phyloP scores from a whole-genome alignment of 768 basidiomycete species.

The Termitomyces sp. region DNA sequence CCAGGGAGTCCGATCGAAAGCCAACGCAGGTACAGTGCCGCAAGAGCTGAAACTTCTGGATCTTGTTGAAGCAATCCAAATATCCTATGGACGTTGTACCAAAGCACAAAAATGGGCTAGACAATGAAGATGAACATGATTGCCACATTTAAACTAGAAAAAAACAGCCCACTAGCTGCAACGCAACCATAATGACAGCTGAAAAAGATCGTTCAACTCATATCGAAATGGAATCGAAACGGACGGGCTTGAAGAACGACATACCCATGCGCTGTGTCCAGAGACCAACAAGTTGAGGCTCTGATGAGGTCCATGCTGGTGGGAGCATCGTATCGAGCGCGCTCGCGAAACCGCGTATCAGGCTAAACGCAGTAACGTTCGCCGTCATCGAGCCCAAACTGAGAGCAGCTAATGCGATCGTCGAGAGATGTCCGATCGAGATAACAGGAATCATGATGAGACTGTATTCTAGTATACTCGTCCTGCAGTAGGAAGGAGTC shows the following conservation, averaged over 20 bases:
- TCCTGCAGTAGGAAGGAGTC: constrained; percentile 34
- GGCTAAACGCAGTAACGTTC: constrained; percentile 70
- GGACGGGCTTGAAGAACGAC: not conserved
- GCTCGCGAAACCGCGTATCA: constrained; percentile 77
- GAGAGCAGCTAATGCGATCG: constrained; percentile 81
- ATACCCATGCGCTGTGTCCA: constrained; percentile 87
- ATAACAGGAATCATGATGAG: constrained; percentile 81
- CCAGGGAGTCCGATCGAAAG: constrained; percentile 74
- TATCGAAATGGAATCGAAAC: not conserved
- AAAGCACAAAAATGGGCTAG: constrained; percentile 59
- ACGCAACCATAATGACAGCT: constrained; percentile 59
- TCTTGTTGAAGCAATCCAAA: constrained; percentile 76
- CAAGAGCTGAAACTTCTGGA: constrained; percentile 75
- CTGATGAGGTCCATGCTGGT: constrained; percentile 87
- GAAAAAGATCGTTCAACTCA: not conserved
- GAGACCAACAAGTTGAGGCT: constrained; percentile 85
- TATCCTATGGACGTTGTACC: constrained; percentile 80
- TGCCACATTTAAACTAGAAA: not conserved
- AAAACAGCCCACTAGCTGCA: constrained; percentile 46
- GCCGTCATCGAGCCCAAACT: constrained; percentile 72
- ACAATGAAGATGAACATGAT: too few species aligned
- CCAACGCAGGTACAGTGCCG: constrained; percentile 71
- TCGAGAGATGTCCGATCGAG: constrained; percentile 87
- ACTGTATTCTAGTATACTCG: constrained; percentile 81
- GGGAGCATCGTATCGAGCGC: constrained; percentile 93